These are phyloP conservation scores for Fragosphaeria purpurea DNA, from an alignment of 2,329 filamentous ascomycete genomes.

Conservation along the genomic window DNA sequence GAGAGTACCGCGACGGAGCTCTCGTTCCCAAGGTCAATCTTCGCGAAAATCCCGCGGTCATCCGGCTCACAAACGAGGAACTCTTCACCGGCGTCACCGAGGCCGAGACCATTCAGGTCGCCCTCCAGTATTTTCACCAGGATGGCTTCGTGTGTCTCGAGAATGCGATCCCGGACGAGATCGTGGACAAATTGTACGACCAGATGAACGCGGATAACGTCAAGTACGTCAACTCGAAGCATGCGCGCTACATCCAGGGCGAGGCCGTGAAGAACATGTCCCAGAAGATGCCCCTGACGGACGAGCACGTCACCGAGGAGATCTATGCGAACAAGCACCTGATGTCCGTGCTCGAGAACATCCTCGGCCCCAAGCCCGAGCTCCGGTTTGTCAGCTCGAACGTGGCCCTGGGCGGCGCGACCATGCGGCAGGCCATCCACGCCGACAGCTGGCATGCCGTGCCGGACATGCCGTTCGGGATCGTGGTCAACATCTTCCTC, in stretches of 20 bases:
- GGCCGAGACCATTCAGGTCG: neutral
- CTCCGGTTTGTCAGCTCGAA: neutral
- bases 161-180: neutral
- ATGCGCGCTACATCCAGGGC: neutral
- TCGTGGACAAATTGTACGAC: neutral
- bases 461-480: slow-evolving; percentile 32
- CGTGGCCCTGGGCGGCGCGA: slow-evolving; percentile 4
- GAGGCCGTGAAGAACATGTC: neutral
- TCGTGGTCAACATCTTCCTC: slow-evolving; percentile 38
- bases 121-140: neutral
- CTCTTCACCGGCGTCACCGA: neutral
- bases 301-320: neutral
- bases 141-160: neutral
- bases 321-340: neutral
- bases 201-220: neutral
- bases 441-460: slow-evolving; percentile 27
- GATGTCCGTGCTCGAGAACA: no score
- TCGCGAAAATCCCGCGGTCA: neutral
- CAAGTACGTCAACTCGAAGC: neutral
- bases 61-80: slow-evolving; percentile 1
- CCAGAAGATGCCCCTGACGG: neutral
- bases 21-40: no score
- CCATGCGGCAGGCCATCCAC: slow-evolving; percentile 28
- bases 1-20: no score
- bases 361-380: neutral